A percentile compares a stretch with the other conserved stretches of the same genome.
Evolutionary conservation across 2,329 filamentous ascomycete species (phyloP).

Genomic region (Paracoccidioides brasiliensis): DNA sequence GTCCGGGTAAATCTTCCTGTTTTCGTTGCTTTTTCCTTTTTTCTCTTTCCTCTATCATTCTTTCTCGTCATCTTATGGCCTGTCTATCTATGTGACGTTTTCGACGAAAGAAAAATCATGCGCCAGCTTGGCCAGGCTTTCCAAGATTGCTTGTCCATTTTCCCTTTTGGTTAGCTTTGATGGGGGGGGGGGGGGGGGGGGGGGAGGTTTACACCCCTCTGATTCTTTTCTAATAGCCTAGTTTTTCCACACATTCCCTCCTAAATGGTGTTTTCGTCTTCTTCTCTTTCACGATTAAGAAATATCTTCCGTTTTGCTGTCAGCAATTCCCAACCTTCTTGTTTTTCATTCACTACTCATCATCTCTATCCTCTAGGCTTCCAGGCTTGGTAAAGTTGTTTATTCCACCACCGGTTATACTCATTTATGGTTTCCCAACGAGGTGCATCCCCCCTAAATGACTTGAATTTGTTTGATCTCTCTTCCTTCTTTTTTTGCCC

Average conservation of each 20-base stretch:
- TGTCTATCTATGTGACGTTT: no score
- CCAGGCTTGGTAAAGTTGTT: not conserved
- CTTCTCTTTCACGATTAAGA: conserved; percentile 9
- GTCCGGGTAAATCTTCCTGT: not conserved
- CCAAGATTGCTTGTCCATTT: not conserved
- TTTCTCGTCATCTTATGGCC: not conserved
- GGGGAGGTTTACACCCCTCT: not conserved
- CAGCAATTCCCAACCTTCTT: not conserved
- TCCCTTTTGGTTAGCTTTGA: conserved; percentile 6
- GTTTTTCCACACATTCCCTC: no score
- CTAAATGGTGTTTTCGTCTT: not conserved
- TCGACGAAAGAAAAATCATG: not conserved
- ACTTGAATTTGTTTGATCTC: not conserved
- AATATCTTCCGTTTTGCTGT: not conserved
- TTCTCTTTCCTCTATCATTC: not conserved
- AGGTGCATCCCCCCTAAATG: not conserved
- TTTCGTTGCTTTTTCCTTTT: not conserved
- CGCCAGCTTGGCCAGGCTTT: not conserved
- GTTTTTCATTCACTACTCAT: conserved; percentile 10
- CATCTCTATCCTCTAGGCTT: conserved; percentile 9
- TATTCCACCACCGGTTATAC: not conserved
- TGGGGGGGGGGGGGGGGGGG: no score
- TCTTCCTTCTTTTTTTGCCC: not conserved
- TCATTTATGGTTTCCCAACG: not conserved
- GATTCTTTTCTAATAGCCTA: no score